phyloP scores from a whole-genome alignment of 192 early-diverging fungal genomes.

The Gamsiella multidivaricata region DNA sequence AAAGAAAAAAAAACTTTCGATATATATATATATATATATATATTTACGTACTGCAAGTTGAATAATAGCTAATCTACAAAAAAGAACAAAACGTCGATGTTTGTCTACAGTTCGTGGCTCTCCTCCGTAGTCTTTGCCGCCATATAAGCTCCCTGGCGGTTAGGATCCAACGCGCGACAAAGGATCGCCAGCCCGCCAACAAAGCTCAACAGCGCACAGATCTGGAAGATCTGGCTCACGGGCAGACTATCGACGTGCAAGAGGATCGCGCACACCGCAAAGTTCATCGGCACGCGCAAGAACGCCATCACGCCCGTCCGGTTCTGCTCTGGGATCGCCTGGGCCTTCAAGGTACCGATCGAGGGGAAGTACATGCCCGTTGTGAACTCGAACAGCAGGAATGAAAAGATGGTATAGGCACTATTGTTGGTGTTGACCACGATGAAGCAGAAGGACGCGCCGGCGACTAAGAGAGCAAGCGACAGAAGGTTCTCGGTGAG shows the following conservation, averaged over 20 bases:
- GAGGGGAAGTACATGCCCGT: constrained; percentile 68
- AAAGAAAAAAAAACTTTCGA: too few relatives aligned
- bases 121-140: constrained; percentile 9
- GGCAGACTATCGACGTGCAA: constrained; percentile 56
- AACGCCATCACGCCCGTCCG: constrained; percentile 69
- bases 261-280: constrained; percentile 61
- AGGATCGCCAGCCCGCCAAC: constrained; percentile 44
- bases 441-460: constrained; percentile 56
- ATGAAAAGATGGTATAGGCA: constrained; percentile 50
- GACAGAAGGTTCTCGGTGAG: constrained; percentile 42
- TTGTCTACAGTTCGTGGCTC: constrained; percentile 26
- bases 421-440: constrained; percentile 20
- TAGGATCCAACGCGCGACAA: constrained; percentile 40
- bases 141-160: constrained; percentile 14
- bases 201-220: constrained; percentile 63
- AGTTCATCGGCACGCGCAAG: constrained; percentile 73
- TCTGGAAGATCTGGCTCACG: constrained; percentile 59
- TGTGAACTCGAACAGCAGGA: constrained; percentile 65
- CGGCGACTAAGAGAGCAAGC: constrained; percentile 52
- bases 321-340: constrained; percentile 66
- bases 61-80: too few relatives aligned
- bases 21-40: not conserved
- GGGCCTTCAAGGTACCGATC: constrained; percentile 60
- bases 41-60: not conserved
- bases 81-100: too few relatives aligned